Evolutionary conservation across 371 early-diverging fungal species (phyloP).

Genomic region (Encephalitozoon intestinalis): DNA sequence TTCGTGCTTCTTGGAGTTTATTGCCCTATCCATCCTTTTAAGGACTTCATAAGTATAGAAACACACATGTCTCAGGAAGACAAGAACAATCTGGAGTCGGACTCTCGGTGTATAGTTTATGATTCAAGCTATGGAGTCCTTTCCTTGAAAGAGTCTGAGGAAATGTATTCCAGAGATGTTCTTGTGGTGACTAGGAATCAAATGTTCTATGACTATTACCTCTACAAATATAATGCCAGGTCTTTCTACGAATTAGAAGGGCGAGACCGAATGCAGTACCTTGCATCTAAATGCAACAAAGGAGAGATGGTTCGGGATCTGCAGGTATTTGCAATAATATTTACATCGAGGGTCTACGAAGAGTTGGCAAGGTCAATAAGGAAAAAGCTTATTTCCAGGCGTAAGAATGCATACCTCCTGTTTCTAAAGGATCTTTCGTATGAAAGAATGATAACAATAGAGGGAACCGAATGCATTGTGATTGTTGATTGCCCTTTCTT

Average conservation of each 20-base stretch:
- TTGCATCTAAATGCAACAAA: constrained; percentile 14
- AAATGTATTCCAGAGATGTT: not conserved
- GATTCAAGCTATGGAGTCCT: not conserved
- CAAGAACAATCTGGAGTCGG: not conserved
- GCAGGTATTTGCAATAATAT: constrained; percentile 44
- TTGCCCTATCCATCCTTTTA: constrained; percentile 12
- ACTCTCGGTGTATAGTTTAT: not conserved
- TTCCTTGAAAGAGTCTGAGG: no score
- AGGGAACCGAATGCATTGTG: constrained; percentile 50
- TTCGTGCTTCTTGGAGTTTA: not conserved
- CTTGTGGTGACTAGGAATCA: constrained; percentile 15
- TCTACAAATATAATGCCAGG: not conserved
- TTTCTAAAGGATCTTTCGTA: constrained; percentile 48
- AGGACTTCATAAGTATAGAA: not conserved
- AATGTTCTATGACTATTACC: constrained; percentile 4
- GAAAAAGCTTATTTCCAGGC: not conserved
- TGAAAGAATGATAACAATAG: constrained; percentile 48
- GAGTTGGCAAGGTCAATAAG: constrained; percentile 22
- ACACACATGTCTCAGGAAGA: not conserved
- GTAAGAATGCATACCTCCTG: constrained; percentile 35
- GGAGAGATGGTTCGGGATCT: constrained; percentile 17
- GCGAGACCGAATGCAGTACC: constrained; percentile 21
- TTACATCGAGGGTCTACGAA: constrained; percentile 25
- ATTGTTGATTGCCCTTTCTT: constrained; percentile 54
- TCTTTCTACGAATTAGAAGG: not conserved